These are phyloP conservation scores for Paecilomyces sp. DNA, from an alignment of 2,329 filamentous ascomycete species.

Conservation along the genomic window DNA sequence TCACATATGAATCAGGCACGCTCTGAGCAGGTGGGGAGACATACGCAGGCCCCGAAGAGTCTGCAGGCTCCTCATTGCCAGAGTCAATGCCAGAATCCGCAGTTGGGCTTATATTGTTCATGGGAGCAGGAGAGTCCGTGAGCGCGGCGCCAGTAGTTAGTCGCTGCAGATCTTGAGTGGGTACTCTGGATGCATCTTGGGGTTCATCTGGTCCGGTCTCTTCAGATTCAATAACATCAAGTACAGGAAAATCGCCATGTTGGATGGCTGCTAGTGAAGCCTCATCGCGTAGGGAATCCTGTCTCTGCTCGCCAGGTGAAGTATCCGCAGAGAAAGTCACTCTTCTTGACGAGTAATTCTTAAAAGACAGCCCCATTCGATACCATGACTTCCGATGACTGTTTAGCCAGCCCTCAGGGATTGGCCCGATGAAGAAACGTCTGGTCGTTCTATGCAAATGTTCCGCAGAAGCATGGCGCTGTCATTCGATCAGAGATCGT, in stretches of 20 bases:
- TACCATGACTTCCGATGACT: slow-evolving; percentile 59
- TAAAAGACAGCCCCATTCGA: slow-evolving; percentile 36
- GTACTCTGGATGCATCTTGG: slow-evolving; percentile 1
- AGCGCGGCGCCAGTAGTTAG: slow-evolving; percentile 1
- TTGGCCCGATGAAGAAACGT: slow-evolving; percentile 59
- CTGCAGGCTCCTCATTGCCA: neutral
- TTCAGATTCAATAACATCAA: neutral
- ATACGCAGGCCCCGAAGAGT: neutral
- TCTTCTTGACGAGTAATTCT: slow-evolving; percentile 39
- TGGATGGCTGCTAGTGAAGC: neutral
- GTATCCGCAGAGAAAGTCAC: slow-evolving; percentile 48
- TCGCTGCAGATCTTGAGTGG: slow-evolving; percentile 9
- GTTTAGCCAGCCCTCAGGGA: slow-evolving; percentile 58
- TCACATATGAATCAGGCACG: neutral
- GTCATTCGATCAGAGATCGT: slow-evolving; percentile 4
- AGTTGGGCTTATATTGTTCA: neutral
- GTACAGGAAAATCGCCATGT: neutral
- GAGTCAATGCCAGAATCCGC: neutral
- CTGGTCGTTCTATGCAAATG: slow-evolving; percentile 56
- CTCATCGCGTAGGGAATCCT: neutral
- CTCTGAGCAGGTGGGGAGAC: neutral
- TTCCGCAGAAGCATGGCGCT: slow-evolving; percentile 55
- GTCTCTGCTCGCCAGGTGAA: slow-evolving; percentile 36
- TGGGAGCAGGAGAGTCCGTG: neutral
- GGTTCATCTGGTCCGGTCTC: neutral